phyloP scores from a whole-genome alignment of 2,329 filamentous ascomycete genomes.

The Alternaria dauci region DNA sequence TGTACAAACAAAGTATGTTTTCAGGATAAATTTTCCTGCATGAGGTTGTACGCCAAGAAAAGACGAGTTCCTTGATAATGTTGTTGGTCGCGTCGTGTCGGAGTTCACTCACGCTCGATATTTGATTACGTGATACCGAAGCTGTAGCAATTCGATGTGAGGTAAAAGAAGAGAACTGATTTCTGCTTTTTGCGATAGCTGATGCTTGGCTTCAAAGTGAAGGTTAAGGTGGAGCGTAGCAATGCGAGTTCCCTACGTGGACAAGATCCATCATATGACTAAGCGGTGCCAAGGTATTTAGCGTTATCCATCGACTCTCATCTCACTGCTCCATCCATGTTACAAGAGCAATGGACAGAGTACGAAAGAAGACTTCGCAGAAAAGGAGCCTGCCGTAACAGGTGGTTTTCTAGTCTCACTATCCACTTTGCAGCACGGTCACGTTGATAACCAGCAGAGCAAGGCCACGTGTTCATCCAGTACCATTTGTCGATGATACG shows the following conservation, averaged over 20 bases:
- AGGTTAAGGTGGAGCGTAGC: conserved; percentile 21
- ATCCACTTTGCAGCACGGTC: not conserved
- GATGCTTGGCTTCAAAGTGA: conserved; percentile 14
- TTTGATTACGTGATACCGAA: not conserved
- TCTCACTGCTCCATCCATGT: not conserved
- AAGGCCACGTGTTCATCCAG: not conserved
- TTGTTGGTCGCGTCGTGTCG: conserved; percentile 12
- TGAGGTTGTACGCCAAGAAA: not conserved
- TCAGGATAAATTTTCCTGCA: not conserved
- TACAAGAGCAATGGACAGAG: not conserved
- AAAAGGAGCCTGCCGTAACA: not conserved
- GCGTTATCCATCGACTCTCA: not conserved
- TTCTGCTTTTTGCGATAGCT: conserved; percentile 1
- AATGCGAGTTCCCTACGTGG: conserved; percentile 15
- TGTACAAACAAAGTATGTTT: not conserved
- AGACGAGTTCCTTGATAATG: conserved; percentile 6
- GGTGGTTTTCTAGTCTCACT: not conserved
- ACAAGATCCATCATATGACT: conserved; percentile 16
- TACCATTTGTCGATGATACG: not conserved
- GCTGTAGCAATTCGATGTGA: not conserved
- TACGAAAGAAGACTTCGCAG: not conserved
- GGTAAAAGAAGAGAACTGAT: not conserved
- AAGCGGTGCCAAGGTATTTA: conserved; percentile 20
- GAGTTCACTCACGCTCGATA: conserved; percentile 1
- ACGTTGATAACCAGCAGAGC: not conserved